phyloP scores from a whole-genome alignment of 1,284 basidiomycete species.

The Moesziomyces sp. region DNA sequence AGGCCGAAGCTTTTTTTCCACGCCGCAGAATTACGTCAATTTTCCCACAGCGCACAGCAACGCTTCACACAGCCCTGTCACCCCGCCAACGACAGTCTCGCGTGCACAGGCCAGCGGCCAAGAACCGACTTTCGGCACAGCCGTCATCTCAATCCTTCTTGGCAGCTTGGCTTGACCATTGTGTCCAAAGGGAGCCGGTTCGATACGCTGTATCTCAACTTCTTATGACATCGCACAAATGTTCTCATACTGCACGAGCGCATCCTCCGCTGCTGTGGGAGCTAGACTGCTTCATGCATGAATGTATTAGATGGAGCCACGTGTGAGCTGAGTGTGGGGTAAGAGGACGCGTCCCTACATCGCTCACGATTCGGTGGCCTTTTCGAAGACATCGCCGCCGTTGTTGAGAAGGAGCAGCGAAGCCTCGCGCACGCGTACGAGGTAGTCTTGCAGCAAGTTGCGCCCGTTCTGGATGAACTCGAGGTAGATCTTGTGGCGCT shows the following conservation, averaged over 20 bases:
- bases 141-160: not conserved
- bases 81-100: not conserved
- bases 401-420: slow-evolving; percentile 41
- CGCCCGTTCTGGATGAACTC: slow-evolving; percentile 78
- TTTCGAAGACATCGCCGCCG: slow-evolving; percentile 46
- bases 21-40: slow-evolving; percentile 16
- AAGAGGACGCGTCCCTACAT: not conserved
- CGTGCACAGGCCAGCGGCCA: not conserved
- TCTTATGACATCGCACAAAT: too few species aligned
- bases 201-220: too few species aligned
- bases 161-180: not conserved
- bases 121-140: not conserved
- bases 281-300: not conserved
- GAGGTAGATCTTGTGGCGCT: slow-evolving; percentile 84
- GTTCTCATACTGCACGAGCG: too few species aligned
- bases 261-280: not conserved
- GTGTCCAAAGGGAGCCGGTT: not conserved
- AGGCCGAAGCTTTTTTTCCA: not conserved
- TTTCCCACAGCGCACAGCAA: slow-evolving; percentile 3
- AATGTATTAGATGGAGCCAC: not conserved
- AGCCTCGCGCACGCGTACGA: slow-evolving; percentile 60
- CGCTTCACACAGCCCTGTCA: not conserved
- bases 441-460: slow-evolving; percentile 59
- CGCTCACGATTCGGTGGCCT: slow-evolving; percentile 30
- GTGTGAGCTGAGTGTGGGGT: not conserved